Percentiles rank a stretch among this genome's conserved stretches.
These are phyloP conservation scores for Phialophora expanda DNA, from an alignment of 2,329 filamentous ascomycete genomes.

Conservation along the genomic window DNA sequence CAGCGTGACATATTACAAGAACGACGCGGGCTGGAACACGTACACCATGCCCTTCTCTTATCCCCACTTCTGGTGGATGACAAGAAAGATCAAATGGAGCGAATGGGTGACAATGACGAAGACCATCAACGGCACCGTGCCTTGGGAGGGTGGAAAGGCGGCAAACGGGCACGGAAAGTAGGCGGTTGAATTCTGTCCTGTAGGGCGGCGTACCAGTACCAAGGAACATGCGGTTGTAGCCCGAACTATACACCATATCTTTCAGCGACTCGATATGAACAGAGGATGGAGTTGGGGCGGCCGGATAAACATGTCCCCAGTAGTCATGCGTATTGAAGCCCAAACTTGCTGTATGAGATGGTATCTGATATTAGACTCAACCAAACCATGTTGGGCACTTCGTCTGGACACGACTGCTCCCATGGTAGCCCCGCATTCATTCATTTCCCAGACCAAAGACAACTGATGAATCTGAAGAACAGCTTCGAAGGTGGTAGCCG, in stretches of 20 bases:
- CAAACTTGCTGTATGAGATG: no score
- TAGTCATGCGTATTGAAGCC: no score
- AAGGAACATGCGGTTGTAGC: neutral
- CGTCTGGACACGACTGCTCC: no score
- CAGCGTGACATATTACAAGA: constrained; percentile 13
- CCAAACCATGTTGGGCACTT: no score
- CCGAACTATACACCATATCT: neutral
- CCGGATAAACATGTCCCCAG: no score
- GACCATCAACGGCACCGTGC: constrained; percentile 7
- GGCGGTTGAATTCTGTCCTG: neutral
- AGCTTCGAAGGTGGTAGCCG: no score
- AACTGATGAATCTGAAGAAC: no score
- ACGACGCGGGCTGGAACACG: constrained; percentile 15
- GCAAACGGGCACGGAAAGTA: neutral
- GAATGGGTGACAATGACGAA: constrained; percentile 15
- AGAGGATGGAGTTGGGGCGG: no score
- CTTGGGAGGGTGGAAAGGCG: neutral
- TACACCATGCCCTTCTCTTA: constrained; percentile 12
- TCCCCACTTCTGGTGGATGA: constrained; percentile 10
- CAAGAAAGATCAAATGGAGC: constrained; percentile 8
- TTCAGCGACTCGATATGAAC: neutral
- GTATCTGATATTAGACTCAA: no score
- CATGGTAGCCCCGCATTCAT: no score
- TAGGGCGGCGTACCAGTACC: neutral
- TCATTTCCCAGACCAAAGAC: no score